Evolutionary conservation across 192 early-diverging fungal species (phyloP).

Genomic region (Mortierella hygrophila): DNA sequence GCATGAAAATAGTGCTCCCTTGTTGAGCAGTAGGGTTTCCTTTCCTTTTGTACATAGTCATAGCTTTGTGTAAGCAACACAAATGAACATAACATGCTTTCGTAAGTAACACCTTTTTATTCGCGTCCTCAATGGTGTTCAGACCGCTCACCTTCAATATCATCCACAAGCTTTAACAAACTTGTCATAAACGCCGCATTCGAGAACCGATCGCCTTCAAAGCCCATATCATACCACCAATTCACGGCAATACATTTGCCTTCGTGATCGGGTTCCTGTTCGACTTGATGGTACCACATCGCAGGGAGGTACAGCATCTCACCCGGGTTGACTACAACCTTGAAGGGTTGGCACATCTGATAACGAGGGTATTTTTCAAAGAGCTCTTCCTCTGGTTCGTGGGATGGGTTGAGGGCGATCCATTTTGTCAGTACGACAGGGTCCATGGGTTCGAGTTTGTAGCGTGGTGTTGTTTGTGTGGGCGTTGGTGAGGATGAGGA

Average conservation of each 20-base stretch:
- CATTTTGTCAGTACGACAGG: slow-evolving; percentile 52
- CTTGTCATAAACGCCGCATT: slow-evolving; percentile 33
- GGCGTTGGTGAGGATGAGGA: neutral
- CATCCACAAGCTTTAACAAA: slow-evolving; percentile 39
- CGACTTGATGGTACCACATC: slow-evolving; percentile 69
- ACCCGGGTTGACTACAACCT: slow-evolving; percentile 58
- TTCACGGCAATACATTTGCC: slow-evolving; percentile 67
- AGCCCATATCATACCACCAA: slow-evolving; percentile 70
- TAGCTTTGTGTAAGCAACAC: neutral
- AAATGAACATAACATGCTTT: neutral
- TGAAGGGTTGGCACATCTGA: slow-evolving; percentile 54
- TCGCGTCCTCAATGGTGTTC: neutral
- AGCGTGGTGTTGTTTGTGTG: slow-evolving; percentile 4
- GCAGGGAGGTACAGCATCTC: slow-evolving; percentile 69
- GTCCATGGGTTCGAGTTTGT: slow-evolving; percentile 49
- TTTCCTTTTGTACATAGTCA: neutral
- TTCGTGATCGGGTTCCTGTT: slow-evolving; percentile 59
- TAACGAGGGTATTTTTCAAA: slow-evolving; percentile 58
- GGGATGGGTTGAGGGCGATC: slow-evolving; percentile 61
- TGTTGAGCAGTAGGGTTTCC: neutral
- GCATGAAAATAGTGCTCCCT: neutral
- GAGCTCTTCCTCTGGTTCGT: slow-evolving; percentile 45
- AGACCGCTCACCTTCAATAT: slow-evolving; percentile 15
- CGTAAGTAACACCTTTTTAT: neutral
- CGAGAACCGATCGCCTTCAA: slow-evolving; percentile 48